Base-by-base conservation (phyloP, 2,329 filamentous ascomycete species). In the Arthrobotrys entomopaga region DNA sequence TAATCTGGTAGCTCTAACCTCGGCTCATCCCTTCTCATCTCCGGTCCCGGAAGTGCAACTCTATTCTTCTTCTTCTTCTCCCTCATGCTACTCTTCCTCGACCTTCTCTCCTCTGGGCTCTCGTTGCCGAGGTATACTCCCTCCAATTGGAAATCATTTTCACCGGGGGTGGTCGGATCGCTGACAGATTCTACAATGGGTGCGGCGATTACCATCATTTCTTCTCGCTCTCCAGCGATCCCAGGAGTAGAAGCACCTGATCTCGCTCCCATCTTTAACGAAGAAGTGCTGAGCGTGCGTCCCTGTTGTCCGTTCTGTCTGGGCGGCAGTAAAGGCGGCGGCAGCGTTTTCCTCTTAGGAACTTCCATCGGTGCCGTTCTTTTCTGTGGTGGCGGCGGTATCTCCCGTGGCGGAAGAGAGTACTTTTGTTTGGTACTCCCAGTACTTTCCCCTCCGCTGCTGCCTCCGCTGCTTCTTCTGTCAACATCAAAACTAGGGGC, bases 261-360 rank as follows among this genome's bases (percentile, higher is more conserved):
- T 7, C 57, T 74, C 54, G 70, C 58, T 3, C 3, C 24, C 24
- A 26, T 26, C 24, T 26, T 26, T 26, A 26, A 3, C 11, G 69
- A 60, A 20, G 66, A 69, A 16, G 53, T 43, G n/a, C 59, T 52
- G 26, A 65, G 54, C 24, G 67, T 67, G 76, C 58, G 29, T 19
- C 57, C 43, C 58, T 56, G 34, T 20, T 60, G 20, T 19, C 59
- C 59, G 56, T 65, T 61, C 38, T 70, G 75, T 53, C 77, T 71
- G 4, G 77, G 81, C 24, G 82, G 80, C 8, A 83, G 65, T 10
- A 80, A 57, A 20, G 84, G 81, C 19, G 85, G 81, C 42, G 86
- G 82, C 7, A 90, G 82, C 1, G 88, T 85, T 78, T 90, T 92
- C n/a, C 90, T 84, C 79, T 87, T 89, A 2, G 89, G 87, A 0